These are phyloP conservation scores for Backusella liffmaniae DNA, from an alignment of 192 early-diverging fungal genomes.

Conservation along the genomic window DNA sequence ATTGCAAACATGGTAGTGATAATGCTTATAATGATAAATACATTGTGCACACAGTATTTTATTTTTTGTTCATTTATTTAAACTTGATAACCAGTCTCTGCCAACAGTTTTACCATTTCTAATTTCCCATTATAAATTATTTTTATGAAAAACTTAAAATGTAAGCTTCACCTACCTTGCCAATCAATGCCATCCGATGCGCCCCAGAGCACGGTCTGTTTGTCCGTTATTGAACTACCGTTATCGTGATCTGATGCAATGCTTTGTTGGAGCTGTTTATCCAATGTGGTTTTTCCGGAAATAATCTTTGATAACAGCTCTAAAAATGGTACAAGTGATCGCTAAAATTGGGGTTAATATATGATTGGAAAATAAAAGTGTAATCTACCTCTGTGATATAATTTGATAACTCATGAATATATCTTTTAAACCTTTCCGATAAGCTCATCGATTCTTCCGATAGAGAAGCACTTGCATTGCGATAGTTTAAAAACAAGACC, in stretches of 20 bases:
- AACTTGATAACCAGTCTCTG: slow-evolving; percentile 12
- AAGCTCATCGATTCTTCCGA: background rate
- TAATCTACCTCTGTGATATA: slow-evolving; percentile 10
- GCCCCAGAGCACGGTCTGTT: background rate
- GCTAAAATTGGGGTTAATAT: background rate
- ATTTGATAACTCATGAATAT: background rate
- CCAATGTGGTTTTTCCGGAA: background rate
- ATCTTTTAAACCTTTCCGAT: background rate
- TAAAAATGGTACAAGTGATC: slow-evolving; percentile 9
- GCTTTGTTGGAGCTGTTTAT: background rate
- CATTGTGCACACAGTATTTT: background rate
- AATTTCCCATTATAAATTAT: background rate
- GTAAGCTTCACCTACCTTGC: background rate
- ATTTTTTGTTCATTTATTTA: background rate
- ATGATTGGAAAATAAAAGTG: background rate
- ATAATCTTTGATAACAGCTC: slow-evolving; percentile 4
- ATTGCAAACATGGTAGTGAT: background rate
- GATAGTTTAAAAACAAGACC: slow-evolving; percentile 11
- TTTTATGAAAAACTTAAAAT: background rate
- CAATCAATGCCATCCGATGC: slow-evolving; percentile 9
- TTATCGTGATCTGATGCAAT: background rate
- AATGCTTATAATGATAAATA: background rate
- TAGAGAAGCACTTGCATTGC: background rate
- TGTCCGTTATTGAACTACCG: background rate
- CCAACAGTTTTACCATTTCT: slow-evolving; percentile 17